Percentiles rank a stretch among this genome's conserved stretches.
These are phyloP conservation scores for Globisporangium spiculum DNA, from an alignment of 352 stramenopile genomes.

Conservation along the genomic window DNA sequence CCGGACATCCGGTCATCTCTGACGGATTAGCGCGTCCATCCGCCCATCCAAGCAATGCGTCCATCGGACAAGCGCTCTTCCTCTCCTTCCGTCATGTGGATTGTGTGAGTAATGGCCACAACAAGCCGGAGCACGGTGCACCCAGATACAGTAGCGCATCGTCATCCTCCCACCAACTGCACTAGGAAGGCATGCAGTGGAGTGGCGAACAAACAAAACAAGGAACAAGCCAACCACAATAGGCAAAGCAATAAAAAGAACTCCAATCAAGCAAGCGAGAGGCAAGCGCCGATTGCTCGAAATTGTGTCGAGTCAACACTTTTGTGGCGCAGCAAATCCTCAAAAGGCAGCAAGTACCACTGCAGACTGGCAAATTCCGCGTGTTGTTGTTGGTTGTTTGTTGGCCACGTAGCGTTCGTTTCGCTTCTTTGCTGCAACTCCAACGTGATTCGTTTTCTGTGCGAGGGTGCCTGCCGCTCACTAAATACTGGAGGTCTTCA, in stretches of 20 bases:
- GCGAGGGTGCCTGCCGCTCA: too few relatives aligned
- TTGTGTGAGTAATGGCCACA: neutral
- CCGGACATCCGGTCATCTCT: neutral
- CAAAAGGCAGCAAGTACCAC: neutral
- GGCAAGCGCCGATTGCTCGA: neutral
- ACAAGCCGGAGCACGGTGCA: neutral
- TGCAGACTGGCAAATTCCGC: neutral
- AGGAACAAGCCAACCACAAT: neutral
- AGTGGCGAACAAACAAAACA: neutral
- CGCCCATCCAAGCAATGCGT: neutral
- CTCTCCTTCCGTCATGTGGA: neutral
- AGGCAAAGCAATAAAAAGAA: neutral
- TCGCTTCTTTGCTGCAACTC: neutral
- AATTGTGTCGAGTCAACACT: neutral
- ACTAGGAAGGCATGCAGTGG: too few relatives aligned
- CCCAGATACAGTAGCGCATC: neutral
- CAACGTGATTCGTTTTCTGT: neutral
- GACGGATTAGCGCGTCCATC: neutral
- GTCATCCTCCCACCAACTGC: neutral
- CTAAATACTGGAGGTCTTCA: neutral
- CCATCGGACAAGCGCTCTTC: neutral
- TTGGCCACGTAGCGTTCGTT: neutral
- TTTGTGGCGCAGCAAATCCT: neutral
- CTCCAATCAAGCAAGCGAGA: neutral
- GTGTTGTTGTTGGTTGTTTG: neutral